Evolutionary conservation across 805 yeast species (phyloP), one percentile per base, ranked within the genome.

Genomic region (Saturnispora halmiae): DNA sequence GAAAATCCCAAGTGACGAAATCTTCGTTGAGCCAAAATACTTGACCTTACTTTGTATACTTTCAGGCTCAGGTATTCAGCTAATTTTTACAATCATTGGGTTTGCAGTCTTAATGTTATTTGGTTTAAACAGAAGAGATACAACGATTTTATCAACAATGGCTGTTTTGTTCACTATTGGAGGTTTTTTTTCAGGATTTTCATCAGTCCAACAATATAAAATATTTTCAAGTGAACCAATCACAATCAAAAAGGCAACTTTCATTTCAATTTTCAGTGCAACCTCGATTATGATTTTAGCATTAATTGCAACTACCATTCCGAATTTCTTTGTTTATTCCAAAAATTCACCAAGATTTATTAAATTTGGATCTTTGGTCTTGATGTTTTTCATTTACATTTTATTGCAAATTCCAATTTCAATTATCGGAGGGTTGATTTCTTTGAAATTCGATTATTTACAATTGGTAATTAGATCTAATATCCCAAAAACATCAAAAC

Each of bases 381-480:
- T 74, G 1, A 57, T 85, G 32, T 56, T 82, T n/a, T 47, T 69
- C 7, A 58, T 79, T 38, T 80, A 83, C 58, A 66, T 79, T 32
- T 51, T 79, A 11, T 57, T 82, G n/a, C 82, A 83, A 50, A 66
- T 83, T 9, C 95, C 95, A 2, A 63, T 86, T 40, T 80, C 88
- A 7, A 45, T 82, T 9, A 46, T 81, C 31, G 95, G 95, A n/a
- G 90, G 86, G 2, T 60, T 62, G 24, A 48, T 69, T 19, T 56
- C 63, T n/a, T 54, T 42, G 36, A 54, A 48, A 19, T 22, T 52
- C 13, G 53, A 56, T 36, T 28, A 58, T 8, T 35, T 58, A 18
- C 25, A 31, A 38, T 45, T n/a, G 43, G 41, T 27, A 9, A 51
- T 21, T 26, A 31, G 38, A n/a, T 46, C 45, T 11, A 44, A 54